phyloP scores from a whole-genome alignment of 306 rosid species.

The Abrus precatorius region DNA sequence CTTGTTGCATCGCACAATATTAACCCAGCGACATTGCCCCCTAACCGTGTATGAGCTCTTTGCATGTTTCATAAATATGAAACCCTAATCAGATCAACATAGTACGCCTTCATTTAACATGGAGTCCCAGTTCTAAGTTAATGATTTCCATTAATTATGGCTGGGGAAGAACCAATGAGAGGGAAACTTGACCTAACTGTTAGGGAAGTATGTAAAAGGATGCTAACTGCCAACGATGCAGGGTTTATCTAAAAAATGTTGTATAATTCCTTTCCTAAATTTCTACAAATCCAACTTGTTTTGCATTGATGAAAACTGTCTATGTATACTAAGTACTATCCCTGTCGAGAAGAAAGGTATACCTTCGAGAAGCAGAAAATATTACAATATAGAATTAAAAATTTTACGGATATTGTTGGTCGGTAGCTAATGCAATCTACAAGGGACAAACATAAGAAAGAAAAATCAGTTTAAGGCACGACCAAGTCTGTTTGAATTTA shows the following conservation, averaged over 20 bases:
- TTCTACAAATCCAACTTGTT: neutral
- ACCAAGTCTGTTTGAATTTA: conserved; percentile 16
- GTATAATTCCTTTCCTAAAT: neutral
- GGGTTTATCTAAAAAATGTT: neutral
- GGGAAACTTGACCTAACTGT: conserved; percentile 3
- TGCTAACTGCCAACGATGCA: neutral
- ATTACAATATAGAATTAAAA: neutral
- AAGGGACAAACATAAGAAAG: conserved; percentile 37
- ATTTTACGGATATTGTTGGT: neutral
- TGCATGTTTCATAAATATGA: neutral
- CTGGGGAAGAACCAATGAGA: neutral
- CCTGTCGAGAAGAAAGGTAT: conserved; percentile 16
- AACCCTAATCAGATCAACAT: conserved; percentile 2
- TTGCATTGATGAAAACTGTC: conserved; percentile 5
- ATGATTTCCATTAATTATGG: conserved; percentile 23
- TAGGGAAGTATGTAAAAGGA: neutral
- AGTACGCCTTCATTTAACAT: conserved; percentile 1
- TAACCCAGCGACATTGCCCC: conserved; percentile 41
- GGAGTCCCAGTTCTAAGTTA: conserved; percentile 9
- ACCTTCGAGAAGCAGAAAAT: neutral
- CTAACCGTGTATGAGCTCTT: conserved; percentile 52
- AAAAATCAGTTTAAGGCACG: conserved; percentile 23
- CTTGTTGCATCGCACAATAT: conserved; percentile 30
- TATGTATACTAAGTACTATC: neutral
- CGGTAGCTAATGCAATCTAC: conserved; percentile 12